Conservation (phyloP, 2,329 filamentous ascomycete genomes). For the Lecanicillium sp. region DNA sequence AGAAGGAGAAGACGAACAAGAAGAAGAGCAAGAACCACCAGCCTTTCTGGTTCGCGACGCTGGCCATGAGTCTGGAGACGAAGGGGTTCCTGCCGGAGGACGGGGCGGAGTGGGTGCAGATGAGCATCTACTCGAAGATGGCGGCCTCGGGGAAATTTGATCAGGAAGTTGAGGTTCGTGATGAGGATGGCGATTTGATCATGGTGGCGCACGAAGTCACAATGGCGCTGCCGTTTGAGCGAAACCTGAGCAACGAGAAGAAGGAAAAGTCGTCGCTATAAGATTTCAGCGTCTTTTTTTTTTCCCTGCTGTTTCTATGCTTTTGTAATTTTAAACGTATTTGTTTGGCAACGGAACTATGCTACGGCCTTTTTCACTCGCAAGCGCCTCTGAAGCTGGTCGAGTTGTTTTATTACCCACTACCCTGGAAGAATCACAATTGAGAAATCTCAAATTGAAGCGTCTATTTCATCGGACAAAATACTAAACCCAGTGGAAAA, state of each 20-base stretch:
- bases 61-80: conserved; percentile 65
- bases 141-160: conserved; percentile 67
- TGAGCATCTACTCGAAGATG: conserved; percentile 57
- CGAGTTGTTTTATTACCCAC: too few species aligned
- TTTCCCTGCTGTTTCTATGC: too few species aligned
- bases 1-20: conserved; percentile 16
- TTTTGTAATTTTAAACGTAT: too few species aligned
- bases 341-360: too few species aligned
- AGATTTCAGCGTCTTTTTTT: accelerated
- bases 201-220: conserved; percentile 14
- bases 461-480: too few species aligned
- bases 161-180: conserved; percentile 59
- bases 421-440: too few species aligned
- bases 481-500: too few species aligned
- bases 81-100: conserved; percentile 61
- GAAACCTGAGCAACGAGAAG: conserved; percentile 10
- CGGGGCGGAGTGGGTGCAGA: conserved; percentile 65
- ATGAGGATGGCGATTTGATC: conserved; percentile 28
- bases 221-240: conserved; percentile 13
- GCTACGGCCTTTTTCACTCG: too few species aligned
- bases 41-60: conserved; percentile 63
- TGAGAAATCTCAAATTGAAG: too few species aligned
- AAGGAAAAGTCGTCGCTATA: neutral
- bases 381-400: too few species aligned
- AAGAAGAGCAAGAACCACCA: conserved; percentile 1